Evolutionary conservation across 108 stramenopile species (phyloP).

Genomic region (Discostella pseudostelligera): DNA sequence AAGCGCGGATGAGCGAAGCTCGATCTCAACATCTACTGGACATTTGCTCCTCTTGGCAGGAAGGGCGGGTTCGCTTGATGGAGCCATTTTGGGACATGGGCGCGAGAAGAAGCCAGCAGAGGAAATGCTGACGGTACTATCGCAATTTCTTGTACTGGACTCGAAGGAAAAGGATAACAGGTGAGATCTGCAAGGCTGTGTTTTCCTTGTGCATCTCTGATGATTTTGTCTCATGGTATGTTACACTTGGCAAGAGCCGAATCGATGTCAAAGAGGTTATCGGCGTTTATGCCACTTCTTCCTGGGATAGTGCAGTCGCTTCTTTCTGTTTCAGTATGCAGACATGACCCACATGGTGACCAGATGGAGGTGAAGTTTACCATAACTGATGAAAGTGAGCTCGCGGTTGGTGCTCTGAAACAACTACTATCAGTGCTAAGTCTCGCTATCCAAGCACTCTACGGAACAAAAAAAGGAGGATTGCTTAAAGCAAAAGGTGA

Average conservation of each 20-base stretch:
- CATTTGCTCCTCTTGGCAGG: slow-evolving; percentile 64
- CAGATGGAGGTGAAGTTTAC: slow-evolving; percentile 3
- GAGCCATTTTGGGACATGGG: slow-evolving; percentile 33
- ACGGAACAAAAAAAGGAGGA: slow-evolving; percentile 45
- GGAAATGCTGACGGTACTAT: slow-evolving; percentile 18
- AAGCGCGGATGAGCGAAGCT: slow-evolving; percentile 63
- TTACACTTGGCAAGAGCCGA: slow-evolving; percentile 37
- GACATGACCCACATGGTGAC: slow-evolving; percentile 5
- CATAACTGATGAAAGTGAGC: slow-evolving; percentile 25
- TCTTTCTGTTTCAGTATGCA: slow-evolving; percentile 42
- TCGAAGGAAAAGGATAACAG: slow-evolving; percentile 26
- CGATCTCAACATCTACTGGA: slow-evolving; percentile 60
- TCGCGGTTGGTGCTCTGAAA: slow-evolving; percentile 30
- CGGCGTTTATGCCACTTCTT: slow-evolving; percentile 72
- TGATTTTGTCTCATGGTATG: background rate
- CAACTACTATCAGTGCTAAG: slow-evolving; percentile 39
- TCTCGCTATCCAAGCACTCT: slow-evolving; percentile 49
- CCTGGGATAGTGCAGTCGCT: slow-evolving; percentile 71
- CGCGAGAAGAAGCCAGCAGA: background rate
- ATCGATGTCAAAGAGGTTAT: slow-evolving; percentile 62
- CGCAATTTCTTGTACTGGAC: slow-evolving; percentile 33
- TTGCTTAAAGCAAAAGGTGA: slow-evolving; percentile 27
- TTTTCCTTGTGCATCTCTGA: slow-evolving; percentile 1
- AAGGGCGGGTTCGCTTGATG: slow-evolving; percentile 68
- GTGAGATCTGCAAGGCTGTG: slow-evolving; percentile 7